Evolutionary conservation across 2,329 filamentous ascomycete species (phyloP), one percentile per base, ranked within the genome.

Genomic region (Beauveria brongniartii): DNA sequence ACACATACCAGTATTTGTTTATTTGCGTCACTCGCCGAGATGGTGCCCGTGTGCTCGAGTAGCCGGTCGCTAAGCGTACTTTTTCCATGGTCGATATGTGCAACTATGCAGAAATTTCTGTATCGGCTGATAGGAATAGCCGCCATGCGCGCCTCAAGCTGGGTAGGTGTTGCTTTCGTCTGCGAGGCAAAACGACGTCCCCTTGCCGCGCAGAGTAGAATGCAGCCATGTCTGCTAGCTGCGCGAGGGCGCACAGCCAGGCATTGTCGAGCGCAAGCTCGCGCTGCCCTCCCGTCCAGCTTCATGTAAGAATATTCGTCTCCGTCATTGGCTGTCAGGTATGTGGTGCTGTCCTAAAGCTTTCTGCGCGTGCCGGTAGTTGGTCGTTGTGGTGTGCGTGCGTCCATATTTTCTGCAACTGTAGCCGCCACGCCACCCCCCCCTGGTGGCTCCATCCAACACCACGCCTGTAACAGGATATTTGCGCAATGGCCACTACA

Each of bases 41-140:
- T 97, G 7, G 93, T 97, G 22, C 94, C 93, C 1, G 94, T 99
- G 65, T 95, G 80, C 79, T 99, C 94, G 64, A 99, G 83, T 59
- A 99, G 78, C 3, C 94, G 88, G 70, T 99, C 94, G 66, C 89
- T 93, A 58, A 99, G 85, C 5, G 94, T 99, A 71, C 90, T 96
- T 76, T 99, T 99, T 69, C 94, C 94, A 85, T 99, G 94, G 73
- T 99, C 94, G 71, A 99, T 95, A 73, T 99, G 94, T 10, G 94
- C 94, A 56, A 99, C 93, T 69, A 99, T 97, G 75, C 94, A 99
- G 74, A 99, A 99, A 74, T 99, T 99, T 64, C 94, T 88, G 67
- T 86, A 93, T 22, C 90, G 84, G 61, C 89, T 85, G 68, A 92
- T 88, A 2, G 90, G 90, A 59, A 93, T 92, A 6, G 83, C 85